These are phyloP conservation scores for Fusarium coffeatum DNA, from an alignment of 2,329 filamentous ascomycete genomes.

Conservation along the genomic window DNA sequence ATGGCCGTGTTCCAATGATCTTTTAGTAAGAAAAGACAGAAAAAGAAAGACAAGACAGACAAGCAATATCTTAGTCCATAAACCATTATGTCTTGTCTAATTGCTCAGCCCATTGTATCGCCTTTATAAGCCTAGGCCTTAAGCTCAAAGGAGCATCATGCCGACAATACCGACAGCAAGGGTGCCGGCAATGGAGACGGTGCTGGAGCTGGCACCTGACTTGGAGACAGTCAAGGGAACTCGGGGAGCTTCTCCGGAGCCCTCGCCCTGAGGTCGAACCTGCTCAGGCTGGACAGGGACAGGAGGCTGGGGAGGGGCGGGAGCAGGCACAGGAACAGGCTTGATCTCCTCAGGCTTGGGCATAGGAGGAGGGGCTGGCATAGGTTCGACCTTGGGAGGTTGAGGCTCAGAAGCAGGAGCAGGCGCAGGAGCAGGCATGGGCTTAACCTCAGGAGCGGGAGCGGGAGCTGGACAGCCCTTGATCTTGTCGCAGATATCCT, in stretches of 20 bases:
- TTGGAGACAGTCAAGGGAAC: constrained; percentile 35
- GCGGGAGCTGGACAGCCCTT: not conserved
- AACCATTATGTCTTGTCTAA: not conserved
- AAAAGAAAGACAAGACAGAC: not conserved
- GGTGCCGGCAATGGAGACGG: constrained; percentile 21
- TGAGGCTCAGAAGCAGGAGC: constrained; percentile 10
- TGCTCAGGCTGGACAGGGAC: constrained; percentile 14
- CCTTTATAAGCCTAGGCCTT: not conserved
- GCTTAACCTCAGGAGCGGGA: not conserved
- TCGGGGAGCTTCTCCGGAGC: not conserved
- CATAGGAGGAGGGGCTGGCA: constrained; percentile 18
- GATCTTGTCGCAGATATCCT: not conserved
- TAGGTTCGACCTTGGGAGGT: not conserved
- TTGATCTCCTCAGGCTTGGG: not conserved
- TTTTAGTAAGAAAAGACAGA: not conserved
- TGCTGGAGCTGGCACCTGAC: constrained; percentile 31
- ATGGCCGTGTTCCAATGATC: constrained; percentile 20
- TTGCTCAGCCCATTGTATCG: not conserved
- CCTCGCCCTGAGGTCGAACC: not conserved
- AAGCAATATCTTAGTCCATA: not conserved
- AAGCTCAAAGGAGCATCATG: constrained; percentile 30
- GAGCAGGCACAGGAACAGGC: constrained; percentile 21
- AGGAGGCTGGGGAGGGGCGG: constrained; percentile 14
- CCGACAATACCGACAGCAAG: constrained; percentile 26
- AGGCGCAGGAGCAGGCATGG: constrained; percentile 1